Evolutionary conservation across 345 rosid genomes (phyloP).

Genomic region (Garcia nutans): DNA sequence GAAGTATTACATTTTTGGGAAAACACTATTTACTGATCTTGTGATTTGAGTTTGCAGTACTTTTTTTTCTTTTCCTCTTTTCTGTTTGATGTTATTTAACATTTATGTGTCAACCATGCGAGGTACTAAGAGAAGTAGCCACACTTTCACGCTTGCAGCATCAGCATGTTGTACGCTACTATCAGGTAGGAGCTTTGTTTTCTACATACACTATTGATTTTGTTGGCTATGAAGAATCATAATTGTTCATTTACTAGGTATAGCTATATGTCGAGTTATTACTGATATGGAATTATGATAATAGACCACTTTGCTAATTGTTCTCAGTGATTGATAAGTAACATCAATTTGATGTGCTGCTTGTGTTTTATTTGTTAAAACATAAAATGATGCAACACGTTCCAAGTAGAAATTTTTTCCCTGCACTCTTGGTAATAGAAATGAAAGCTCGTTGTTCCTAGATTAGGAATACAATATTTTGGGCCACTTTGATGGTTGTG

Average conservation of each 20-base stretch:
- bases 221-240: background rate
- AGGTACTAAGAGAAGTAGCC: conserved; percentile 83
- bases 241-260: background rate
- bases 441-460: conserved; percentile 1
- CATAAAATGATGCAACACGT: background rate
- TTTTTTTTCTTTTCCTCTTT: background rate
- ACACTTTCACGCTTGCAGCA: conserved; percentile 97
- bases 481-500: conserved; percentile 24
- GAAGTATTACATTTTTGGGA: background rate
- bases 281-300: background rate
- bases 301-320: background rate
- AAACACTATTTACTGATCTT: conserved; percentile 17
- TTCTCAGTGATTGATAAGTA: background rate
- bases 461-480: background rate
- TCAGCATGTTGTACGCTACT: conserved; percentile 98
- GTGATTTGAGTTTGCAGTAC: background rate
- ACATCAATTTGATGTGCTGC: background rate
- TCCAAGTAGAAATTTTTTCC: background rate
- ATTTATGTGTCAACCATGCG: conserved; percentile 28
- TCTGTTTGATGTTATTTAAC: conserved; percentile 11
- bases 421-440: background rate
- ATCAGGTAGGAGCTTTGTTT: conserved; percentile 58
- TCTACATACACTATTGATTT: conserved; percentile 21
- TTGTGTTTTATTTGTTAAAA: background rate
- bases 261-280: background rate